Evolutionary conservation across 176 grass and related monocot genomes (phyloP), one percentile per base, ranked within the genome.

Genomic region (Guadua angustifolia): DNA sequence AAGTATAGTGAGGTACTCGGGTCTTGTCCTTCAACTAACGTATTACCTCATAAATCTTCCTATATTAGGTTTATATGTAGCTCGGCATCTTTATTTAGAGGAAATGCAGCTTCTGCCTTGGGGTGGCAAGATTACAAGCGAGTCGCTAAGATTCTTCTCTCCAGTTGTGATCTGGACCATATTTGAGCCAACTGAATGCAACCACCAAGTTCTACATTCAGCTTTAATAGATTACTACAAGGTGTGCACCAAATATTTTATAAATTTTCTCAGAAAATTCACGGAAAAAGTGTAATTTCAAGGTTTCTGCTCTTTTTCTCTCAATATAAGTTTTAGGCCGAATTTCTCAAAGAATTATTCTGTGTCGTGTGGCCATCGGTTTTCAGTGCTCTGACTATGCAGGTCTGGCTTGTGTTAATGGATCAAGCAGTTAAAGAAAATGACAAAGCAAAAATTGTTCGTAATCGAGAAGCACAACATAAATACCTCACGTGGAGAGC

Each of bases 61-160:
- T 47, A 56, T 81, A 69, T 57, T 88, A 86, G 68, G 87, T 87
- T 74, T 90, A 87, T 85, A 36, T 83, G 63, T 88, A 89, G 86
- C 71, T 85, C 43, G 13, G 43, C 73, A 71, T 74, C 78, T 89
- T 94, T 92, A 86, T 79, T 84, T 92, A 90, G 89, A 95, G 63
- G 66, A 85, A 90, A 89, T 99, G 79, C 96, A 99, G 89, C 87
- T 92, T 88, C 85, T 99, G 19, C 93, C 96, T 62, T 99, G 96
- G 96, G 96, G 96, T 38, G 96, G 96, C 66, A 99, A 95, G 74
- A 82, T 99, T 84, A 99, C 96, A 40, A 92, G 93, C 5, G 91
- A 99, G 62, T 95, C 93, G 9, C 29, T 95, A 83, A 94, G 55
- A 83, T 95, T 99, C 86, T 99, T 99, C 89, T 99, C 96, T 39